Conservation (phyloP, 805 yeast species). For the Teunomyces cretensis region DNA sequence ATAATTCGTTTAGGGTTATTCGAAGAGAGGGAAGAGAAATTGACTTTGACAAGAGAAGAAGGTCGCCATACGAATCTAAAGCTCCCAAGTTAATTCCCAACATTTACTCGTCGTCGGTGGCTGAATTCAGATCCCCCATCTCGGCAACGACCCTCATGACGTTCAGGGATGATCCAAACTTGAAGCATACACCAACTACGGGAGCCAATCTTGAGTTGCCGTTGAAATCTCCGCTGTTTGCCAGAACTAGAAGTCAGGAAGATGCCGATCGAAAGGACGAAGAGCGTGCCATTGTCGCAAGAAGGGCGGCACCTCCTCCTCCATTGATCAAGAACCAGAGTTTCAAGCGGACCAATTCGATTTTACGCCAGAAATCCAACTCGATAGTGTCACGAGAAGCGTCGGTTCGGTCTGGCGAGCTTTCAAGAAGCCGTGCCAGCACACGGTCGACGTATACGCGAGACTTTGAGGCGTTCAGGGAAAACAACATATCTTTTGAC, state of each 20-base stretch:
- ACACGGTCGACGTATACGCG: constrained; percentile 9
- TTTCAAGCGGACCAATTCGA: constrained; percentile 9
- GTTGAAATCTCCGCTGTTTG: not conserved
- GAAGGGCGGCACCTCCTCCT: constrained; percentile 71
- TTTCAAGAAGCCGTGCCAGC: constrained; percentile 3
- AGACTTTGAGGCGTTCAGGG: constrained; percentile 55
- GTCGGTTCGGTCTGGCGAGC: constrained; percentile 5
- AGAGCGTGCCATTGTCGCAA: constrained; percentile 52
- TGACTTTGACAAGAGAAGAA: constrained; percentile 76
- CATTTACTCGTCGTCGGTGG: constrained; percentile 34
- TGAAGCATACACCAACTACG: not conserved
- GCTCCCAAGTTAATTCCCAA: constrained; percentile 39
- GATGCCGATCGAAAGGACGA: constrained; percentile 12
- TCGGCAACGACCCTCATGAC: constrained; percentile 35
- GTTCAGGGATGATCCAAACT: constrained; percentile 19
- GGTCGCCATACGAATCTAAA: constrained; percentile 62
- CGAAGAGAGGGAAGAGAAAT: constrained; percentile 68
- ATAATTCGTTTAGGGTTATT: constrained; percentile 61
- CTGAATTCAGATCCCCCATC: constrained; percentile 34
- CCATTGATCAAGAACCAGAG: constrained; percentile 35
- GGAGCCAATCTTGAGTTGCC: not conserved
- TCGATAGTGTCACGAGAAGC: not conserved
- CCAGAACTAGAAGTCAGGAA: not conserved
- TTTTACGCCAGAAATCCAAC: constrained; percentile 2
- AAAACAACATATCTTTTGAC: constrained; percentile 72